A percentile compares a stretch with the other conserved stretches of the same genome.
phyloP scores from a whole-genome alignment of 2,329 filamentous ascomycete genomes.

The Cladorrhinum sp. region DNA sequence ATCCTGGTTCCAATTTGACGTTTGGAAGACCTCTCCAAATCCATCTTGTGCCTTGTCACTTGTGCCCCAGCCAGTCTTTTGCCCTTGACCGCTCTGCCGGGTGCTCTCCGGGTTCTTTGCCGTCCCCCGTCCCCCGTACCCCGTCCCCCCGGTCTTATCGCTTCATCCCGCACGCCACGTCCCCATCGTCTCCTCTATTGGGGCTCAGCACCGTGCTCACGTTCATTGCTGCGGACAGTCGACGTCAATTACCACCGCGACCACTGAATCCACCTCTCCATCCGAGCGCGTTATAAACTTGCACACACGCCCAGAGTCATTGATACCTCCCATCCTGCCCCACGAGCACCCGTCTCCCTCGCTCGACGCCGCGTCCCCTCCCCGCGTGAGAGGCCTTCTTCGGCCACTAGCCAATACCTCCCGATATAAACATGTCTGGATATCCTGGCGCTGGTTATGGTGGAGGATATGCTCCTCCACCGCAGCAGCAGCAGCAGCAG shows the following conservation, averaged over 20 bases:
- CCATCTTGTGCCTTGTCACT: not conserved
- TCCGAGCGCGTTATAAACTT: not conserved
- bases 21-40: not conserved
- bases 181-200: slow-evolving; percentile 4
- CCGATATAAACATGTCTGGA: slow-evolving; percentile 52
- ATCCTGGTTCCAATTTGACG: not conserved
- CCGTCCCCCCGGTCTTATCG: slow-evolving; percentile 13
- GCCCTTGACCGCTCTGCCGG: slow-evolving; percentile 24
- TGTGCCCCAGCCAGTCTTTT: slow-evolving; percentile 1
- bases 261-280: slow-evolving; percentile 2
- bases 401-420: not conserved
- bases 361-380: not conserved
- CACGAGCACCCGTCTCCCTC: not conserved
- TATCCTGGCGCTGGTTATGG: slow-evolving; percentile 56
- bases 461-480: slow-evolving; percentile 40
- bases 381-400: slow-evolving; percentile 4
- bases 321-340: not conserved
- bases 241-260: slow-evolving; percentile 7
- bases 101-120: slow-evolving; percentile 16
- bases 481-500: slow-evolving; percentile 46
- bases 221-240: slow-evolving; percentile 15
- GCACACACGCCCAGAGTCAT: not conserved
- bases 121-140: slow-evolving; percentile 1
- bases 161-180: slow-evolving; percentile 13
- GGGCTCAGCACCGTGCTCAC: slow-evolving; percentile 10